A percentile compares a stretch with the other conserved stretches of the same genome.
phyloP scores from a whole-genome alignment of 306 rosid species.

The Cicer cuneatum region DNA sequence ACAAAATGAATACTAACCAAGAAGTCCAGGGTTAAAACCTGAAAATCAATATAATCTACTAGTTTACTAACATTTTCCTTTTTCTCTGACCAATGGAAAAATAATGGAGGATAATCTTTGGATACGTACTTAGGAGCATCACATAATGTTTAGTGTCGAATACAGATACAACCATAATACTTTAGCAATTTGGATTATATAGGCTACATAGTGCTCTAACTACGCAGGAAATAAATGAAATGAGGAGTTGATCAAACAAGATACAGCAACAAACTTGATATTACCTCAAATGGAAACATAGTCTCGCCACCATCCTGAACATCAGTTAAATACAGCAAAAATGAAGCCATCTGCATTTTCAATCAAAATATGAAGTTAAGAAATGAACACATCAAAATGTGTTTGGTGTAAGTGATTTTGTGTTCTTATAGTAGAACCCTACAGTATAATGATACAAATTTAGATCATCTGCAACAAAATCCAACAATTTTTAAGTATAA shows the following conservation, averaged over 20 bases:
- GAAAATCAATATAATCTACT: not conserved
- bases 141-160: not conserved
- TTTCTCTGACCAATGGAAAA: not conserved
- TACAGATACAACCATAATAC: not conserved
- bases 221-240: constrained; percentile 3
- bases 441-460: not conserved
- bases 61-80: not conserved
- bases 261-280: constrained; percentile 32
- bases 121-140: not conserved
- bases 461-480: constrained; percentile 33
- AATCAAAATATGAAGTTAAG: constrained; percentile 38
- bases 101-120: constrained; percentile 8
- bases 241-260: constrained; percentile 14
- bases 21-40: not conserved
- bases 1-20: not conserved
- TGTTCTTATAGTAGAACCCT: constrained; percentile 12
- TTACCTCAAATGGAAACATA: constrained; percentile 88
- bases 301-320: constrained; percentile 90
- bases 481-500: constrained; percentile 3
- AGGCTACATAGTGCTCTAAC: not conserved
- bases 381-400: constrained; percentile 20
- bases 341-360: constrained; percentile 72
- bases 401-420: constrained; percentile 18
- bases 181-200: not conserved
- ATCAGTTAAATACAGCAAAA: constrained; percentile 76